Conservation (phyloP, 2,329 filamentous ascomycete species). For the Paracorniculantispora psalliotae region DNA sequence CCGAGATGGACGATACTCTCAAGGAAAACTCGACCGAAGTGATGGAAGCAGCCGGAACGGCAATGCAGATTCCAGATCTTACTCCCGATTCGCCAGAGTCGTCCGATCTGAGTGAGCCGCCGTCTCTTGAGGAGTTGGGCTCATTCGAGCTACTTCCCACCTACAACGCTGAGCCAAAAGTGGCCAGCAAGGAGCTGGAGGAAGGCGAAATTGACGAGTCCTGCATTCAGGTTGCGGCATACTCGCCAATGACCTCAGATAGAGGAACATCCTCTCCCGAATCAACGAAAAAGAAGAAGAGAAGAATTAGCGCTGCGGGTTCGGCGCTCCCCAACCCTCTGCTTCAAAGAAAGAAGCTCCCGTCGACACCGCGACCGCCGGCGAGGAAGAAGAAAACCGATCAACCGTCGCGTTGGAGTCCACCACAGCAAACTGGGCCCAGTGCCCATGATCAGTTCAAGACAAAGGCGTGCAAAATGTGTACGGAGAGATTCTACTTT, state of each 20-base stretch:
- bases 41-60: not conserved
- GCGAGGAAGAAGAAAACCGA: not conserved
- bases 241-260: not conserved
- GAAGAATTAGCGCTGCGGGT: not conserved
- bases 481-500: conserved; percentile 1
- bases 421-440: not conserved
- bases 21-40: too few species aligned
- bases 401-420: not conserved
- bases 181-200: not conserved
- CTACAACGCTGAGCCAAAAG: not conserved
- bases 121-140: not conserved
- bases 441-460: conserved; percentile 10
- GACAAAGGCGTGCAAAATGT: conserved; percentile 5
- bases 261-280: not conserved
- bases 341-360: not conserved
- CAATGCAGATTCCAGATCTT: not conserved
- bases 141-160: not conserved
- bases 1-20: too few species aligned
- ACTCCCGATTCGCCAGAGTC: conserved; percentile 1
- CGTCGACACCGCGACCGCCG: not conserved
- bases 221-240: not conserved
- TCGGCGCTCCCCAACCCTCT: not conserved
- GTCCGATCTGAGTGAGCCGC: not conserved
- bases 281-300: not conserved
- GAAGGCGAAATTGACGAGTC: conserved; percentile 7